Evolutionary conservation across 805 yeast species (phyloP).

Genomic region (Teunomyces kruisii): DNA sequence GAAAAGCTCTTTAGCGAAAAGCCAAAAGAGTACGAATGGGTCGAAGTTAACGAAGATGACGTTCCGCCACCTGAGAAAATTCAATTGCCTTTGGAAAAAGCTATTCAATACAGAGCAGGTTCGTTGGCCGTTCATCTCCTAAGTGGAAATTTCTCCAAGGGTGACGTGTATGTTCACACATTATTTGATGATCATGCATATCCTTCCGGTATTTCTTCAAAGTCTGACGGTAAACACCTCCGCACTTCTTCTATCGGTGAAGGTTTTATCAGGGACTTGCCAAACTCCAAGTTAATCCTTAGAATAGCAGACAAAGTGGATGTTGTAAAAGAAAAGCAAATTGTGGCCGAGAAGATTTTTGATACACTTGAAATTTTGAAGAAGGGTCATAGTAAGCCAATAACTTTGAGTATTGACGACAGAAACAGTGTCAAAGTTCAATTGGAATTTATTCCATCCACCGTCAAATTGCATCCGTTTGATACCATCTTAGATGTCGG

Average conservation of each 20-base stretch:
- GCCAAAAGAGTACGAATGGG: constrained; percentile 68
- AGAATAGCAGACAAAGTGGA: constrained; percentile 55
- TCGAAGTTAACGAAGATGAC: constrained; percentile 44
- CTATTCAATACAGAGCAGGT: constrained; percentile 62
- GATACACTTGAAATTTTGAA: constrained; percentile 56
- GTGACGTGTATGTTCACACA: constrained; percentile 54
- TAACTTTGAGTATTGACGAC: constrained; percentile 43
- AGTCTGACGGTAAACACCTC: constrained; percentile 46
- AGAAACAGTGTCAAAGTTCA: constrained; percentile 43
- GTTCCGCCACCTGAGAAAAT: constrained; percentile 38
- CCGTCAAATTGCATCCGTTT: constrained; percentile 49
- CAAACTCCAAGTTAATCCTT: constrained; percentile 55
- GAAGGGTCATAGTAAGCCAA: constrained; percentile 47
- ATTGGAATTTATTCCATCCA: constrained; percentile 62
- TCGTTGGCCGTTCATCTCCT: constrained; percentile 53
- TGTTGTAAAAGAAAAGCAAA: constrained; percentile 47
- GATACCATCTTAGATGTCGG: constrained; percentile 75
- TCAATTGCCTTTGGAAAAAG: constrained; percentile 50
- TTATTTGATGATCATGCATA: constrained; percentile 63
- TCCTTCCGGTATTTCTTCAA: constrained; percentile 57
- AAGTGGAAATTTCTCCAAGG: constrained; percentile 47
- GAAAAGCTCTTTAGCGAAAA: constrained; percentile 52
- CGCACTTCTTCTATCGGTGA: constrained; percentile 49
- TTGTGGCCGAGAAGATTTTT: constrained; percentile 50
- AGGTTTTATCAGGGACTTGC: constrained; percentile 69